phyloP scores from a whole-genome alignment of 345 rosid species.

The Leavenworthia alabamica region DNA sequence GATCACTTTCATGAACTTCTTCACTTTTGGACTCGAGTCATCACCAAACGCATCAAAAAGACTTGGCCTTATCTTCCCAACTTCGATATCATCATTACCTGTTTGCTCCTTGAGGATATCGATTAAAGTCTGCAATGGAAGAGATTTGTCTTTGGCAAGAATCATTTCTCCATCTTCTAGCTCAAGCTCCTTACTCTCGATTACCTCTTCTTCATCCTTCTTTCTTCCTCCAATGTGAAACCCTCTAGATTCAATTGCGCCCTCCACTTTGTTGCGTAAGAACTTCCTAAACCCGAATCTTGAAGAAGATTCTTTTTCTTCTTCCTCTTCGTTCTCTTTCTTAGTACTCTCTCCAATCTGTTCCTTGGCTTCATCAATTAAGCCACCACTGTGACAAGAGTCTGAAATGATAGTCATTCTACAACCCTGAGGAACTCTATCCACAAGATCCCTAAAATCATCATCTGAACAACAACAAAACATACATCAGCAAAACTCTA shows the following conservation, averaged over 20 bases:
- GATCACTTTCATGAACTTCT: slow-evolving; percentile 89
- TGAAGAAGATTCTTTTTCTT: slow-evolving; percentile 32
- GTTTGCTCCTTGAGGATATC: slow-evolving; percentile 91
- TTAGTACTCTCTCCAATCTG: slow-evolving; percentile 88
- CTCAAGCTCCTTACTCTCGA: slow-evolving; percentile 36
- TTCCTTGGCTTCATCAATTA: slow-evolving; percentile 84
- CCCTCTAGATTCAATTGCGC: slow-evolving; percentile 65
- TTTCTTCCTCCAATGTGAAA: slow-evolving; percentile 46
- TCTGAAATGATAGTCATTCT: slow-evolving; percentile 79
- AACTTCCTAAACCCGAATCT: slow-evolving; percentile 50
- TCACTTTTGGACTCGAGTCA: slow-evolving; percentile 93
- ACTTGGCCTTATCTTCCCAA: slow-evolving; percentile 85
- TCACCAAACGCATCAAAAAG: slow-evolving; percentile 87
- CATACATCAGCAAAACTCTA: neutral
- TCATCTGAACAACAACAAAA: slow-evolving; percentile 61
- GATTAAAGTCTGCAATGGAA: slow-evolving; percentile 67
- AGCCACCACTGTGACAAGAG: slow-evolving; percentile 94
- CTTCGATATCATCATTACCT: slow-evolving; percentile 86
- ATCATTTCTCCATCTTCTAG: slow-evolving; percentile 42
- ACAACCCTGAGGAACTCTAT: slow-evolving; percentile 58
- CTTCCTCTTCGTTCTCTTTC: slow-evolving; percentile 25
- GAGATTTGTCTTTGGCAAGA: slow-evolving; percentile 54
- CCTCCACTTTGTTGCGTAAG: slow-evolving; percentile 47
- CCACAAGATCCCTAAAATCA: slow-evolving; percentile 91
- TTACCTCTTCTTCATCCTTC: slow-evolving; percentile 37